Base-by-base conservation (phyloP, 495 filamentous ascomycete genomes). In the Trichocladium antarcticum region DNA sequence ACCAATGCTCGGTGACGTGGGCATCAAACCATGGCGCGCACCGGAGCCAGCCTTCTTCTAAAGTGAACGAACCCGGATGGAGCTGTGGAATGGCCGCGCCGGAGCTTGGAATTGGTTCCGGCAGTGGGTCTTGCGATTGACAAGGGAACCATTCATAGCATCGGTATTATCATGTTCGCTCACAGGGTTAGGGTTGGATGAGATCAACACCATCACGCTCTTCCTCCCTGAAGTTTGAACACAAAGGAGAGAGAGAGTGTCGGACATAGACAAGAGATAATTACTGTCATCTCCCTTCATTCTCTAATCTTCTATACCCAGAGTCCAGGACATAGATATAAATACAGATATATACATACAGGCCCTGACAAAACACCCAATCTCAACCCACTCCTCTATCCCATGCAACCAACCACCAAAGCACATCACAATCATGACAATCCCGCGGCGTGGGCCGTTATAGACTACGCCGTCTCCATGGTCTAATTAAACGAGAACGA, bases 381-480 rank as follows among this genome's bases (percentile, higher is more conserved):
- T n/a, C n/a, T n/a, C n/a, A n/a, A n/a, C n/a, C n/a, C 7, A 11
- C 31, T n/a, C 20, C 17, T 17, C 15, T 1, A 4, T 21, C 3
- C 15, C 45, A 14, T 1, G 24, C 29, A 19, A 14, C 12, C 20
- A 46, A 28, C 22, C 40, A 42, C 15, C 8, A n/a, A 32, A 35
- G 29, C 14, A 58, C 50, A 42, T 53, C 49, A 52, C 40, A 38
- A 40, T 34, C 45, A 42, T 29, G 37, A 37, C 16, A 20, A 53
- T 49, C 39, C 47, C 37, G 24, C 44, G 45, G 38, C 47, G 31
- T 28, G 32, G 45, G 24, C 42, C 50, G 36, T 36, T n/a, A 35
- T n/a, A 45, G 51, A 51, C 54, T 56, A 34, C 45, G 41, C 43
- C 49, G 36, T 34, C 41, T 37, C 37, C 47, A 53, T 35, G 34